A percentile compares a stretch with the other conserved stretches of the same genome.
phyloP scores from a whole-genome alignment of 805 yeast species.

The Candida glaebosa region DNA sequence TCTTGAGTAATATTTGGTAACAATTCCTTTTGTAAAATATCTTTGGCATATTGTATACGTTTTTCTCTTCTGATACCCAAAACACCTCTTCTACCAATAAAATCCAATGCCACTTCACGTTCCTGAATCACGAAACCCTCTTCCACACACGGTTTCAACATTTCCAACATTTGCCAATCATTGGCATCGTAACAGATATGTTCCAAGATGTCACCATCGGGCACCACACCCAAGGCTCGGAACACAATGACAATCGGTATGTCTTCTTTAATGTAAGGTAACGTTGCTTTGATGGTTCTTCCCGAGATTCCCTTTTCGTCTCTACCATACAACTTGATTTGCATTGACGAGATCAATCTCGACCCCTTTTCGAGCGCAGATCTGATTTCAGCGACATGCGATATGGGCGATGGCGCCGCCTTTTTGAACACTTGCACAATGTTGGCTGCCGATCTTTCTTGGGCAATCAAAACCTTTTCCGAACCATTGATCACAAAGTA shows the following conservation, averaged over 20 bases:
- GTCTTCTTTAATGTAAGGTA: constrained; percentile 95
- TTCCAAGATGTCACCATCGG: constrained; percentile 97
- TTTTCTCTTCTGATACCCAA: constrained; percentile 94
- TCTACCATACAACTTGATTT: constrained; percentile 85
- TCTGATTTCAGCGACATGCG: constrained; percentile 94
- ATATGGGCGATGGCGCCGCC: constrained; percentile 94
- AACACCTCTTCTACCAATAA: constrained; percentile 97
- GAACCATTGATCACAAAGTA: constrained; percentile 98
- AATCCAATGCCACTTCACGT: constrained; percentile 96
- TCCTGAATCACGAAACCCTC: constrained; percentile 98
- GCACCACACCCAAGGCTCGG: constrained; percentile 97
- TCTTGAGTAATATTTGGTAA: constrained; percentile 96
- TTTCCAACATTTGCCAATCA: constrained; percentile 99
- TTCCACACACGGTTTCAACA: constrained; percentile 98
- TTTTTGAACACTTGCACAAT: constrained; percentile 98
- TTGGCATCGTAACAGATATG: constrained; percentile 97
- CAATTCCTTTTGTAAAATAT: constrained; percentile 92
- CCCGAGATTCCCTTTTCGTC: constrained; percentile 66
- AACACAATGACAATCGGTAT: constrained; percentile 96
- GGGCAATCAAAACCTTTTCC: constrained; percentile 97
- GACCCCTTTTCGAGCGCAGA: constrained; percentile 98
- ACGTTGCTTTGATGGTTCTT: constrained; percentile 89
- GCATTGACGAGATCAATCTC: constrained; percentile 88
- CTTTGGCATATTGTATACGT: constrained; percentile 97
- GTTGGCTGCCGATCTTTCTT: constrained; percentile 97